phyloP scores from a whole-genome alignment of 1,139 yeast species.

The Diutina rugosa region DNA sequence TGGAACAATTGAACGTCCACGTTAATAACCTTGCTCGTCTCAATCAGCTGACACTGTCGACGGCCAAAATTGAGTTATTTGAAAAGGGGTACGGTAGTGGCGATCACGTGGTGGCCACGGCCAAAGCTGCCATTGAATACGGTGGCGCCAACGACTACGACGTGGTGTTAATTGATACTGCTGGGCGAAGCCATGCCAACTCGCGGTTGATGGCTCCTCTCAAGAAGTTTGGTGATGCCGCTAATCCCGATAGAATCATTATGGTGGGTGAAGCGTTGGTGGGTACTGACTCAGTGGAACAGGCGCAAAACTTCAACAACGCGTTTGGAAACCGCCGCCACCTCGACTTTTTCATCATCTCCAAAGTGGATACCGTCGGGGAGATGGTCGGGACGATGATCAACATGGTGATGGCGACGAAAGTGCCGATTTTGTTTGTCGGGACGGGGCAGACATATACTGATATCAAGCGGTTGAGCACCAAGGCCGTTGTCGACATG shows the following conservation, averaged over 20 bases:
- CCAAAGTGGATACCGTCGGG: constrained; percentile 96
- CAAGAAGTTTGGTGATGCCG: constrained; percentile 91
- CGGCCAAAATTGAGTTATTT: constrained; percentile 59
- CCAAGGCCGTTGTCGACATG: constrained; percentile 83
- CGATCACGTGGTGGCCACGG: constrained; percentile 82
- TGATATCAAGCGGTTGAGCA: constrained; percentile 84
- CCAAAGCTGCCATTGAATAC: constrained; percentile 81
- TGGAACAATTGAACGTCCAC: constrained; percentile 90
- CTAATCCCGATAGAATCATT: constrained; percentile 88
- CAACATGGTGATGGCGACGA: constrained; percentile 94
- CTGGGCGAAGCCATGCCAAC: constrained; percentile 95
- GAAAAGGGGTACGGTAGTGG: constrained; percentile 97
- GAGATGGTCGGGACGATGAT: constrained; percentile 95
- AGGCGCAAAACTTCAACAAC: constrained; percentile 82
- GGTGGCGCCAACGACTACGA: constrained; percentile 57
- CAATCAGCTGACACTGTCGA: constrained; percentile 24
- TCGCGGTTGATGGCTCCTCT: constrained; percentile 91
- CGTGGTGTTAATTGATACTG: constrained; percentile 89
- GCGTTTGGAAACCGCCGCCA: constrained; percentile 82
- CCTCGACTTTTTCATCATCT: constrained; percentile 82
- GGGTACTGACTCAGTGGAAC: constrained; percentile 94
- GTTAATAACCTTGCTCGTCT: constrained; percentile 65
- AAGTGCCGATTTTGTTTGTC: constrained; percentile 87
- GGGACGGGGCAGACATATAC: constrained; percentile 98
- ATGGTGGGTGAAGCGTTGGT: constrained; percentile 99